phyloP scores from a whole-genome alignment of 2,329 filamentous ascomycete genomes.

The Exophiala xenobiotica region DNA sequence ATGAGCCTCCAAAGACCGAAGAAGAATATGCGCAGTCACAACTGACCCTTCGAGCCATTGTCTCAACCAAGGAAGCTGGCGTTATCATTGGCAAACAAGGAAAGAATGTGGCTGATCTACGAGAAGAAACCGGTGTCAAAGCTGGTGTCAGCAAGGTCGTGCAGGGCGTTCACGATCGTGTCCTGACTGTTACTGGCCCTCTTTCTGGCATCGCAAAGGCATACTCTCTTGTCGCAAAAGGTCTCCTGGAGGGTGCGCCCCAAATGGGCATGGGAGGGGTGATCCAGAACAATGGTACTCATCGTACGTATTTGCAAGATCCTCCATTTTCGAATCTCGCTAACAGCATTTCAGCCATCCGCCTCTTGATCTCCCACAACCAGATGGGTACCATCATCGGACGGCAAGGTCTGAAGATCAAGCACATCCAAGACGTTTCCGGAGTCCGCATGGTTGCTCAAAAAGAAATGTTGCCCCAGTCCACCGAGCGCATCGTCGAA shows the following conservation, averaged over 20 bases:
- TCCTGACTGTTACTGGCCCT: conserved; percentile 89
- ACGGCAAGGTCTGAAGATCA: conserved; percentile 94
- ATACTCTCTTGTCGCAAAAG: conserved; percentile 88
- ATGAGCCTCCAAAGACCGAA: conserved; percentile 85
- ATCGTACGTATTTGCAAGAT: conserved; percentile 65
- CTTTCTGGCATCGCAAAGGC: conserved; percentile 87
- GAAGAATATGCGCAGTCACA: conserved; percentile 93
- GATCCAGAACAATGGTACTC: conserved; percentile 82
- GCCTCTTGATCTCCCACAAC: conserved; percentile 97
- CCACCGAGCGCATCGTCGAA: conserved; percentile 95
- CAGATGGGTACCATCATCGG: conserved; percentile 99
- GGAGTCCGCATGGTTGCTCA: conserved; percentile 98
- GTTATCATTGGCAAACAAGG: conserved; percentile 99
- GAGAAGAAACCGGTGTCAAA: conserved; percentile 96
- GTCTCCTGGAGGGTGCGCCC: conserved; percentile 87
- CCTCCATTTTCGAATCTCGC: conserved; percentile 3
- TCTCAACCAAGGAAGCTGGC: conserved; percentile 97
- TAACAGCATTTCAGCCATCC: conserved; percentile 67
- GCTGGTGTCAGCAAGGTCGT: conserved; percentile 99
- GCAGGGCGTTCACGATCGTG: conserved; percentile 93
- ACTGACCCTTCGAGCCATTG: conserved; percentile 92
- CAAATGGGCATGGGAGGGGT: conserved; percentile 95
- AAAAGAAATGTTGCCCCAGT: conserved; percentile 99
- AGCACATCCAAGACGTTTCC: conserved; percentile 96
- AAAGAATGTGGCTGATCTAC: conserved; percentile 95